phyloP scores from a whole-genome alignment of 331 rosid species.

The Acacia concinna region DNA sequence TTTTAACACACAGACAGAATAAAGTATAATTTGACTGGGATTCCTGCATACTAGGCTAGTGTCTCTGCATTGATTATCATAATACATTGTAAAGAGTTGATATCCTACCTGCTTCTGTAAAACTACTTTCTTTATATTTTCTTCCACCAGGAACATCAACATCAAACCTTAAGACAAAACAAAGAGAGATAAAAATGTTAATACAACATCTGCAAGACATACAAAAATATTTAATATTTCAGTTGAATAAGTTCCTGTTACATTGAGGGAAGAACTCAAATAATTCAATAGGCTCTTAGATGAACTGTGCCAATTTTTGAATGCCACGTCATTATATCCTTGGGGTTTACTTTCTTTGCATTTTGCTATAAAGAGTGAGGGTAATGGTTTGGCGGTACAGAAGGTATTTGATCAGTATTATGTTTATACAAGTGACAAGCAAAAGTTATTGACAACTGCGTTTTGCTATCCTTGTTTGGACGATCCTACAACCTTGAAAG shows the following conservation, averaged over 20 bases:
- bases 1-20: too few relatives aligned
- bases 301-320: background rate
- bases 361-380: background rate
- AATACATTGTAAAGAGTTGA: conserved; percentile 9
- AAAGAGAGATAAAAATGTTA: conserved; percentile 9
- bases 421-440: background rate
- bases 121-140: conserved; percentile 76
- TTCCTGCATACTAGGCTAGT: too few relatives aligned
- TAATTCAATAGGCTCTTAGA: conserved; percentile 2
- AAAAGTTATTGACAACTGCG: background rate
- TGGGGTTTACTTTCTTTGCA: background rate
- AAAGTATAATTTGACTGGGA: too few relatives aligned
- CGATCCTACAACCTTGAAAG: background rate
- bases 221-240: conserved; percentile 13
- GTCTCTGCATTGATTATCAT: too few relatives aligned
- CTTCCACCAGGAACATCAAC: conserved; percentile 96
- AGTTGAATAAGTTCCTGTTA: background rate
- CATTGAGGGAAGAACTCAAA: background rate
- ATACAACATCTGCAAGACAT: conserved; percentile 10
- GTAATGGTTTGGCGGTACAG: background rate
- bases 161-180: conserved; percentile 69
- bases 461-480: background rate
- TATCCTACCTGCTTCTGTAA: conserved; percentile 73
- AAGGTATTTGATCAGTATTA: background rate
- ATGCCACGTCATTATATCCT: background rate